These are phyloP conservation scores for Mallotus repandus DNA, from an alignment of 441 rosid genomes.

Conservation along the genomic window DNA sequence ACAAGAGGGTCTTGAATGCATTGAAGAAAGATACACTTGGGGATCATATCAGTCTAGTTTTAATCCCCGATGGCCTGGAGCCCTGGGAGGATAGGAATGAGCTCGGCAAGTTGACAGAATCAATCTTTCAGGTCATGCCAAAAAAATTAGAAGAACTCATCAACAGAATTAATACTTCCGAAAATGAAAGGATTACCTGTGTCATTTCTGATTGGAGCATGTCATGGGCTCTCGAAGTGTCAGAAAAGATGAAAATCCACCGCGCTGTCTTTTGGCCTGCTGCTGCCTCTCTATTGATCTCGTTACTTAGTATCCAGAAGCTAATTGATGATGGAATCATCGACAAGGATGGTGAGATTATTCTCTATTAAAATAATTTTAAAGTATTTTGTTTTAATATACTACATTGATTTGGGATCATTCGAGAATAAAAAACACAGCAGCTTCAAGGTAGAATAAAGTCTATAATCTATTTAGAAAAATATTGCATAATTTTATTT, in stretches of 20 bases:
- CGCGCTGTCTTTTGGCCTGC: slow-evolving; percentile 56
- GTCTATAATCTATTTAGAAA: too few relatives aligned
- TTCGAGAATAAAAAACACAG: too few relatives aligned
- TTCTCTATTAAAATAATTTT: neutral
- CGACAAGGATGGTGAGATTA: slow-evolving; percentile 34
- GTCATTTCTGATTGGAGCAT: slow-evolving; percentile 30
- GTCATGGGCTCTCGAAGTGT: slow-evolving; percentile 41
- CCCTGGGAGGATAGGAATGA: slow-evolving; percentile 34
- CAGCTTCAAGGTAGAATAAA: too few relatives aligned
- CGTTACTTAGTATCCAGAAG: slow-evolving; percentile 31
- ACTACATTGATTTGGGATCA: neutral
- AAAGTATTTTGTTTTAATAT: neutral
- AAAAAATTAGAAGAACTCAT: slow-evolving; percentile 31
- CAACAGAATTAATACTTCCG: slow-evolving; percentile 18
- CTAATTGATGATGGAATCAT: slow-evolving; percentile 49
- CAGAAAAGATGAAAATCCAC: slow-evolving; percentile 43
- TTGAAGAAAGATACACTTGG: neutral
- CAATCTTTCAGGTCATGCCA: slow-evolving; percentile 24
- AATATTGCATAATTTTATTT: too few relatives aligned
- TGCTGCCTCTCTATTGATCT: slow-evolving; percentile 43
- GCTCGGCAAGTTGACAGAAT: slow-evolving; percentile 18
- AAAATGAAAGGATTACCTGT: slow-evolving; percentile 23
- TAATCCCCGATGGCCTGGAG: slow-evolving; percentile 35
- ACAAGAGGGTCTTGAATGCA: slow-evolving; percentile 14
- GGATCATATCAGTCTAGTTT: slow-evolving; percentile 10